Conservation (phyloP, 805 yeast species). For the Starmera amethionina region DNA sequence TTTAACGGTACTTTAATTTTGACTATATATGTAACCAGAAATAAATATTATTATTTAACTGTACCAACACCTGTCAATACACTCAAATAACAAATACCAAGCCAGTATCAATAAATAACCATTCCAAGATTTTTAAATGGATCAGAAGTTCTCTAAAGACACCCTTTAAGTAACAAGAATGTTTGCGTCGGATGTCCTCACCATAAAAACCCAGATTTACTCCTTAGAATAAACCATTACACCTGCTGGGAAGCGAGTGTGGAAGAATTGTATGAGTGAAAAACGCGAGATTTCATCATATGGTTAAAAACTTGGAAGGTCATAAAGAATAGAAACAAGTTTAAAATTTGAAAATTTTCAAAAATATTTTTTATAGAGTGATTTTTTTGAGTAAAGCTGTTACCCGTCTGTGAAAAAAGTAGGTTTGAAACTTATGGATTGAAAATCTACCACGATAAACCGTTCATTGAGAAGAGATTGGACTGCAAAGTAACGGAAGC, state of each 20-base stretch:
- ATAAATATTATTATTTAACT: too few species aligned
- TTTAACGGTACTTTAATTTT: too few species aligned
- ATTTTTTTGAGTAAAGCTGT: not conserved
- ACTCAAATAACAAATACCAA: too few species aligned
- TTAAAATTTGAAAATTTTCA: not conserved
- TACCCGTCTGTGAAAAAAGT: not conserved
- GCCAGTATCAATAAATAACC: too few species aligned
- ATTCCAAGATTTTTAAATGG: slow-evolving; percentile 3
- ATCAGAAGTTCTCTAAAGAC: slow-evolving; percentile 20
- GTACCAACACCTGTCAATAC: too few species aligned
- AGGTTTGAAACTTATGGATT: not conserved
- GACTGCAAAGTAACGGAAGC: too few species aligned
- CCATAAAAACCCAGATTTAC: slow-evolving; percentile 19
- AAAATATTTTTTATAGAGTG: slow-evolving; percentile 1
- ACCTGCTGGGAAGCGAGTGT: slow-evolving; percentile 9
- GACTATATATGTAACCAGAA: too few species aligned
- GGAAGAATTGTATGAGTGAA: slow-evolving; percentile 16
- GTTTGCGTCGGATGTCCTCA: slow-evolving; percentile 20
- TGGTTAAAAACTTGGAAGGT: slow-evolving; percentile 25
- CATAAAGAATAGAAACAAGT: slow-evolving; percentile 7
- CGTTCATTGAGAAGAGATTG: not conserved
- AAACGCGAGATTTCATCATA: slow-evolving; percentile 23
- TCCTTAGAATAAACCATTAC: not conserved
- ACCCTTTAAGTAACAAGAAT: slow-evolving; percentile 20
- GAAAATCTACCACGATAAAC: not conserved